Conservation (phyloP, 1,139 yeast species). For the Meyerozyma guilliermondii region DNA sequence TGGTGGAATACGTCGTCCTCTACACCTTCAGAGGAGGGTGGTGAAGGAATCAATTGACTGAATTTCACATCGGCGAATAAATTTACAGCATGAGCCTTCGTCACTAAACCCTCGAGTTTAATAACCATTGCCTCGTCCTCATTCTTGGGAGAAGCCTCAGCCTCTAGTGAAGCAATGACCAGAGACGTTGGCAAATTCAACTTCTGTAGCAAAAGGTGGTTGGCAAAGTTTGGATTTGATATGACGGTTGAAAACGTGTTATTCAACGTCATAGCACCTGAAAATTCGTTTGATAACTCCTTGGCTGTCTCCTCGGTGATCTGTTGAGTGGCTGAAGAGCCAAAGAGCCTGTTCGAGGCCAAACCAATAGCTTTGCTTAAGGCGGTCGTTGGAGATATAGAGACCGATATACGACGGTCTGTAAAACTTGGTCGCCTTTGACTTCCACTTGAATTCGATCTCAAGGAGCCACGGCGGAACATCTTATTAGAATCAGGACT, state of each 20-base stretch:
- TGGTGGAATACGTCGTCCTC: slow-evolving; percentile 39
- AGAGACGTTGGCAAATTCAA: slow-evolving; percentile 25
- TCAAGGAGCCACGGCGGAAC: slow-evolving; percentile 18
- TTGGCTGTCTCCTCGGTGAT: slow-evolving; percentile 14
- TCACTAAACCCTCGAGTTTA: slow-evolving; percentile 70
- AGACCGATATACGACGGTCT: slow-evolving; percentile 60
- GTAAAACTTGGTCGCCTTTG: slow-evolving; percentile 46
- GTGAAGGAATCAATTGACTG: slow-evolving; percentile 74
- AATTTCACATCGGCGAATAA: slow-evolving; percentile 90
- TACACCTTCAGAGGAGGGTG: slow-evolving; percentile 50
- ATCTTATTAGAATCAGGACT: slow-evolving; percentile 11
- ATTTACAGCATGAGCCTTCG: slow-evolving; percentile 85
- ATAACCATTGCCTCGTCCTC: not conserved
- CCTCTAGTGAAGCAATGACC: slow-evolving; percentile 8
- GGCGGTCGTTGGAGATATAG: slow-evolving; percentile 85
- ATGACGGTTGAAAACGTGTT: slow-evolving; percentile 18
- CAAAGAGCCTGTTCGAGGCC: slow-evolving; percentile 86
- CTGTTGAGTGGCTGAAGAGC: slow-evolving; percentile 22
- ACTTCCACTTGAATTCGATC: slow-evolving; percentile 26
- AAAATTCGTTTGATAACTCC: slow-evolving; percentile 3
- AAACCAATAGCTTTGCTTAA: slow-evolving; percentile 80
- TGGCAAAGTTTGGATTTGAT: slow-evolving; percentile 31
- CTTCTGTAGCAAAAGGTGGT: slow-evolving; percentile 24
- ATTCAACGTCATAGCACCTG: slow-evolving; percentile 5
- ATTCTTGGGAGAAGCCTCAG: not conserved